These are phyloP conservation scores for Ophiostoma tasmaniense DNA, from an alignment of 2,329 filamentous ascomycete genomes.

Conservation along the genomic window DNA sequence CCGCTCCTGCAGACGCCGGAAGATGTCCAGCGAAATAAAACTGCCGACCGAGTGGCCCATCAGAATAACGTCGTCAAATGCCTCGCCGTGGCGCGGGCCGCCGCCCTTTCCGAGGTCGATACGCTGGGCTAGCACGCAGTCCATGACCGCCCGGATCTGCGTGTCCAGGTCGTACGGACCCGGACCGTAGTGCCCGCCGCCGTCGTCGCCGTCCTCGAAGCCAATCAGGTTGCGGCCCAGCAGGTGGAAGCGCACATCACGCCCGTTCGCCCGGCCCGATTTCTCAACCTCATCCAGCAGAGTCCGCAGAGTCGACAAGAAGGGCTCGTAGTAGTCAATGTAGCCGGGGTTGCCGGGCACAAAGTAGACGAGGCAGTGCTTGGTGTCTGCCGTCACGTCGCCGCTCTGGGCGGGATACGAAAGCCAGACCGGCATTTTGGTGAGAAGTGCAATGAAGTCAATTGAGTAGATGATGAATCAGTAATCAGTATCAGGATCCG, in stretches of 20 bases:
- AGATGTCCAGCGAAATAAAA: slow-evolving; percentile 62
- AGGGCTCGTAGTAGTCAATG: slow-evolving; percentile 63
- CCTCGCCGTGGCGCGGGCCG: slow-evolving; percentile 27
- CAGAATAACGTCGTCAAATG: slow-evolving; percentile 53
- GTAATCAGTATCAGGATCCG: not conserved
- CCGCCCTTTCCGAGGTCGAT: slow-evolving; percentile 25
- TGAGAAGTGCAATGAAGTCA: not conserved
- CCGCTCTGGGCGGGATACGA: slow-evolving; percentile 16
- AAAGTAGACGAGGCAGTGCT: slow-evolving; percentile 53
- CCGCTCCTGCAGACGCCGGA: slow-evolving; percentile 42
- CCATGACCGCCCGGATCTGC: slow-evolving; percentile 41
- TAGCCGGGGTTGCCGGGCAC: slow-evolving; percentile 71
- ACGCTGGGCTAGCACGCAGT: slow-evolving; percentile 29
- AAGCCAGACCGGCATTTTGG: slow-evolving; percentile 17
- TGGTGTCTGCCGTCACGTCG: not conserved
- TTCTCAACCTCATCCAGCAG: slow-evolving; percentile 40
- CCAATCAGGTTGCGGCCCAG: slow-evolving; percentile 51
- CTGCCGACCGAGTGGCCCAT: slow-evolving; percentile 68
- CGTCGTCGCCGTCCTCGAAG: slow-evolving; percentile 46
- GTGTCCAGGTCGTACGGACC: slow-evolving; percentile 44
- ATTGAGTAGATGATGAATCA: not conserved
- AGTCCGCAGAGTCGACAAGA: slow-evolving; percentile 49
- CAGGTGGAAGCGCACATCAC: slow-evolving; percentile 40
- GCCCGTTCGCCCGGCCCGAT: slow-evolving; percentile 13
- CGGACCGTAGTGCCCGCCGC: slow-evolving; percentile 32